phyloP scores from a whole-genome alignment of 441 rosid genomes.

The Syzygium syzygioides region DNA sequence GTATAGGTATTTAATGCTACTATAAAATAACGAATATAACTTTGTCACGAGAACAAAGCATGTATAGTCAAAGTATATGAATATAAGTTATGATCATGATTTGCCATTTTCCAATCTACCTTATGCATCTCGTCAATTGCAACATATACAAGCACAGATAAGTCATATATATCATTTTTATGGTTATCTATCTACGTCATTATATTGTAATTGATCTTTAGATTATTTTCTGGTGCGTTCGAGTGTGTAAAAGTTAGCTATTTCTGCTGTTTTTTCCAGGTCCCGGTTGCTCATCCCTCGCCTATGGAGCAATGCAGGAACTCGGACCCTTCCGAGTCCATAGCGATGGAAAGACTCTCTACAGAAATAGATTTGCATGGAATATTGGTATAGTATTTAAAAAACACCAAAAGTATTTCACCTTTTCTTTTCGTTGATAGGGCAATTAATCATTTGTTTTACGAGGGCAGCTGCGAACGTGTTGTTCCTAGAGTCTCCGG shows the following conservation, averaged over 20 bases:
- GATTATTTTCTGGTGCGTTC: not conserved
- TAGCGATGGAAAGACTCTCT: conserved; percentile 80
- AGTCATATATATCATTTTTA: not conserved
- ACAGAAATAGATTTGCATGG: conserved; percentile 57
- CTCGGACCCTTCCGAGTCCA: conserved; percentile 75
- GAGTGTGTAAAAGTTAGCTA: not conserved
- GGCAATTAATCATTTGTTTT: not conserved
- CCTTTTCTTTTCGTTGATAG: not conserved
- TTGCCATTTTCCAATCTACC: not conserved
- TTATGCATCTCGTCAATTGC: not conserved
- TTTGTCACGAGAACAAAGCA: not conserved
- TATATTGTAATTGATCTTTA: not conserved
- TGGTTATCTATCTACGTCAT: not conserved
- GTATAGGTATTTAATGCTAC: not conserved
- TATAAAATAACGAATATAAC: not conserved
- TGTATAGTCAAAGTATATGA: not conserved
- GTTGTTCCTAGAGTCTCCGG: conserved; percentile 32
- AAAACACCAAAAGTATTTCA: not conserved
- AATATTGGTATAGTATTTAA: conserved; percentile 38
- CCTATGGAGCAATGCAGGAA: conserved; percentile 83
- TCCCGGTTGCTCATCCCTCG: conserved; percentile 90
- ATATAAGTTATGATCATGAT: not conserved
- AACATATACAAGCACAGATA: not conserved
- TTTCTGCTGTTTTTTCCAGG: conserved; percentile 27
- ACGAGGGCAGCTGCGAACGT: conserved; percentile 19